Evolutionary conservation across 2,329 filamentous ascomycete genomes (phyloP).

Genomic region (Remersonia thermophila): DNA sequence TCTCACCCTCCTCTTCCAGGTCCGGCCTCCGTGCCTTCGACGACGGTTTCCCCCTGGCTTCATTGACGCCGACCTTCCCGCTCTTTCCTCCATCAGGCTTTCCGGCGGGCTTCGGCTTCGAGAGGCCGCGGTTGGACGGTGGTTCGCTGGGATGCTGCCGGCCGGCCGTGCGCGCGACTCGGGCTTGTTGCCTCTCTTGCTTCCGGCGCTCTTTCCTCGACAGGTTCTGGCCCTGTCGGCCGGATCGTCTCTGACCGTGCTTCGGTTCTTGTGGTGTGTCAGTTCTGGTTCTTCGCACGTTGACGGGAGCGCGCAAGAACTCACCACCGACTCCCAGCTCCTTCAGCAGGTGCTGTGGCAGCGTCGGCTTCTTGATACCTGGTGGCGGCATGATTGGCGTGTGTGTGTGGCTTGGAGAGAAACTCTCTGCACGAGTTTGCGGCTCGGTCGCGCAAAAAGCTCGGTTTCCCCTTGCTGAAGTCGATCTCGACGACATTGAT

Average conservation of each 20-base stretch:
- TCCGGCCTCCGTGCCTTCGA: constrained; percentile 8
- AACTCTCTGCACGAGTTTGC: background rate
- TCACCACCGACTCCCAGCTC: constrained; percentile 25
- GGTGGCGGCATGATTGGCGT: constrained; percentile 18
- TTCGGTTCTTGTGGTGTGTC: constrained; percentile 22
- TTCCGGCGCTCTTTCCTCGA: constrained; percentile 55
- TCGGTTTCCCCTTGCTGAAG: too few species aligned
- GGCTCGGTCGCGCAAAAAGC: too few species aligned
- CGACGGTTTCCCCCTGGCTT: background rate
- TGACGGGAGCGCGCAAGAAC: background rate
- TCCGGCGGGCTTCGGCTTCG: background rate
- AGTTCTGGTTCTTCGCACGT: constrained; percentile 8
- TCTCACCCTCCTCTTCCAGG: constrained; percentile 8
- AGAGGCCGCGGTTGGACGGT: background rate
- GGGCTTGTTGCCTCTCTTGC: constrained; percentile 51
- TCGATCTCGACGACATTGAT: background rate
- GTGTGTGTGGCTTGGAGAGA: background rate
- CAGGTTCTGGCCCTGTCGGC: constrained; percentile 6
- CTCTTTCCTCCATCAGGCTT: constrained; percentile 4
- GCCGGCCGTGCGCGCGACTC: constrained; percentile 26
- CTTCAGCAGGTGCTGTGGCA: constrained; percentile 32
- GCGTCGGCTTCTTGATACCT: constrained; percentile 26
- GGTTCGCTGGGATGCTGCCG: constrained; percentile 7
- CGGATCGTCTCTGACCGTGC: constrained; percentile 4
- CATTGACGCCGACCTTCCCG: background rate